Conservation (phyloP, 495 filamentous ascomycete genomes). For the Talaromyces adpressus region DNA sequence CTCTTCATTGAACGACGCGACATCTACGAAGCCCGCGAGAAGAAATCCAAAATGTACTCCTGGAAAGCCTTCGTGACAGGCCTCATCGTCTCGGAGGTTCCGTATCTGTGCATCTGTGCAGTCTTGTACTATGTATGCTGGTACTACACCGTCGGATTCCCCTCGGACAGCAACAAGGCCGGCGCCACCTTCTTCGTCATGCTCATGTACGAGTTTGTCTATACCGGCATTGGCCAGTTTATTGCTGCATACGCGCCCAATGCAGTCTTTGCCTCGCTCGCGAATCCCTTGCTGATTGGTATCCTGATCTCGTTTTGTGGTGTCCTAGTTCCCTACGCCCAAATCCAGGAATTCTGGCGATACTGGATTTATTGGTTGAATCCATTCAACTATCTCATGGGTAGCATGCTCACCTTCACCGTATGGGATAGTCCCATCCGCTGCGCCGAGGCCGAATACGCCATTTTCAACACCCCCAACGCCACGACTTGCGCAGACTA, state of each 20-base stretch:
- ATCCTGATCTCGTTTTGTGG: constrained; percentile 51
- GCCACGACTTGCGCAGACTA: constrained; percentile 52
- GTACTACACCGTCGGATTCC: constrained; percentile 42
- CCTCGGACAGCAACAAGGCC: constrained; percentile 31
- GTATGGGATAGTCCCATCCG: constrained; percentile 48
- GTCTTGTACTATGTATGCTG: constrained; percentile 45
- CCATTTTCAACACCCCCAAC: constrained; percentile 46
- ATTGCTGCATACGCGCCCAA: constrained; percentile 52
- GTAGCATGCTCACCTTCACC: constrained; percentile 48
- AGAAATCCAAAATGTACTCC: constrained; percentile 48
- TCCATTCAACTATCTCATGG: constrained; percentile 64
- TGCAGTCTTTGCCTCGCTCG: constrained; percentile 46
- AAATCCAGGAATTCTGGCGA: constrained; percentile 53
- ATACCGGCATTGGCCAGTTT: constrained; percentile 55
- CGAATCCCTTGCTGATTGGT: constrained; percentile 49
- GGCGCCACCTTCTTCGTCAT: constrained; percentile 51
- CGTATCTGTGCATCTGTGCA: constrained; percentile 43
- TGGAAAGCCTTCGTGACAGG: constrained; percentile 47
- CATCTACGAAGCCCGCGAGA: constrained; percentile 46
- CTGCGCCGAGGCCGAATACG: constrained; percentile 52
- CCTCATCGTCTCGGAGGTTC: constrained; percentile 45
- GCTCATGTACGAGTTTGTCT: constrained; percentile 47
- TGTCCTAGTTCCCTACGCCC: constrained; percentile 31
- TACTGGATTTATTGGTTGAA: constrained; percentile 76
- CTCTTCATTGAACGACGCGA: constrained; percentile 45